phyloP scores from a whole-genome alignment of 495 filamentous ascomycete species.

The Aspergillus mulundensis region DNA sequence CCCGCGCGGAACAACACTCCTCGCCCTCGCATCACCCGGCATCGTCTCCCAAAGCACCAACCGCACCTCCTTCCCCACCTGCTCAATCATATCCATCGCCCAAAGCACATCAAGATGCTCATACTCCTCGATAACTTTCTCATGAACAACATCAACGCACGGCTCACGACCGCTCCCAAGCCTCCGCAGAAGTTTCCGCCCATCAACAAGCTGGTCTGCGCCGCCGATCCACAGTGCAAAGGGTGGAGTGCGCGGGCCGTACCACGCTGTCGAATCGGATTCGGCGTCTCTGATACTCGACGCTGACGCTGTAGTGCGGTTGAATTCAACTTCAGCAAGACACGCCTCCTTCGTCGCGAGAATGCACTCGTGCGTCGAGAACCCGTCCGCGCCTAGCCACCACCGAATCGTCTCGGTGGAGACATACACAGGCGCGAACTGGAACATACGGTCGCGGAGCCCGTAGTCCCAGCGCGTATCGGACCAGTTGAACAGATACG shows the following conservation, averaged over 20 bases:
- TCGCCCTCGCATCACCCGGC: slow-evolving; percentile 47
- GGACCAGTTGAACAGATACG: slow-evolving; percentile 86
- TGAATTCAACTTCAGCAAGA: slow-evolving; percentile 55
- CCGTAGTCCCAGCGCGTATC: slow-evolving; percentile 82
- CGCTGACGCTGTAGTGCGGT: no score
- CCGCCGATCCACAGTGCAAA: slow-evolving; percentile 89
- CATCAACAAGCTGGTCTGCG: slow-evolving; percentile 80
- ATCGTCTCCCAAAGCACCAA: slow-evolving; percentile 80
- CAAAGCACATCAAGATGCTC: slow-evolving; percentile 96
- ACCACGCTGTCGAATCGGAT: slow-evolving; percentile 63
- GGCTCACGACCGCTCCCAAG: slow-evolving; percentile 80
- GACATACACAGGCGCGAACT: slow-evolving; percentile 88
- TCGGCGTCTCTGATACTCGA: no score
- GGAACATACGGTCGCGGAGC: slow-evolving; percentile 79
- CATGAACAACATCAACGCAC: slow-evolving; percentile 73
- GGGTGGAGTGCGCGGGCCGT: slow-evolving; percentile 71
- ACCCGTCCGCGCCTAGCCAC: slow-evolving; percentile 92
- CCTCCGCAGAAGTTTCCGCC: slow-evolving; percentile 63
- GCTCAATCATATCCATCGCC: slow-evolving; percentile 85
- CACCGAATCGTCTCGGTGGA: slow-evolving; percentile 88
- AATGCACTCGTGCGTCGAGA: slow-evolving; percentile 89
- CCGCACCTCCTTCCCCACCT: slow-evolving; percentile 76
- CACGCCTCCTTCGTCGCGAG: slow-evolving; percentile 70
- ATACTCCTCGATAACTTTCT: slow-evolving; percentile 81
- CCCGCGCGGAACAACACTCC: slow-evolving; percentile 60